Base-by-base conservation (phyloP, 345 rosid species). In the Crucihimalaya himalaica region DNA sequence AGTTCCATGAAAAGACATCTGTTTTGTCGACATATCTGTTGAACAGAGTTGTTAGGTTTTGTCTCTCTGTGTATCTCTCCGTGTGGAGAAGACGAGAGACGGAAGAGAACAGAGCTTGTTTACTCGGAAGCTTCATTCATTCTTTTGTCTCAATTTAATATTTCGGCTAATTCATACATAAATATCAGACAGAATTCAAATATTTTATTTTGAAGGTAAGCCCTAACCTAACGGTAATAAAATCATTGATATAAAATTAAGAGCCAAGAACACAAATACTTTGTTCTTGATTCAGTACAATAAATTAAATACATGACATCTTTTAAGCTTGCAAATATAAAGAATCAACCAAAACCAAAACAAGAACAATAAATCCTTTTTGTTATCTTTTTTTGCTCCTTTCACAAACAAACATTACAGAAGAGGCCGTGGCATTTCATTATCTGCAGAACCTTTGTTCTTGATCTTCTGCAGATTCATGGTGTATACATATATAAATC, bases 1-100 rank as follows among this genome's bases (percentile, higher is more conserved):
- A 86, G 89, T 93, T 93, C 98, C 96, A 93, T n/a, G 94, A 86
- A 70, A 52, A 80, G 72, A 93, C 92, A 74, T 81, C 77, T 80
- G 86, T 81, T 64, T 72, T 82, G 81, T 91, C 91, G 16, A 91
- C 85, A 83, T 85, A 87, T 68, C 82, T 86, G 84, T 66, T 80
- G 89, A 93, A 93, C 78, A 82, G 71, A 55, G 85, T 78, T 5
- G 81, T 73, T 39, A 91, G 83, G 72, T 88, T 84, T 43, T 88
- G 63, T 73, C 78, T 75, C 14, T 87, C 79, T 35, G 84, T 83
- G 66, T 37, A 74, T 65, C 59, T 75, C 68, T 42, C 78, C 48
- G 58, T 57, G 53, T 37, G 71, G 80, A 63, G 46, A 60, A 63
- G 78, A 66, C 70, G 61, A 58, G 71, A n/a, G 64, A 68, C 35